Evolutionary conservation across 805 yeast species (phyloP).

Genomic region (Kodamaea neixiangensis): DNA sequence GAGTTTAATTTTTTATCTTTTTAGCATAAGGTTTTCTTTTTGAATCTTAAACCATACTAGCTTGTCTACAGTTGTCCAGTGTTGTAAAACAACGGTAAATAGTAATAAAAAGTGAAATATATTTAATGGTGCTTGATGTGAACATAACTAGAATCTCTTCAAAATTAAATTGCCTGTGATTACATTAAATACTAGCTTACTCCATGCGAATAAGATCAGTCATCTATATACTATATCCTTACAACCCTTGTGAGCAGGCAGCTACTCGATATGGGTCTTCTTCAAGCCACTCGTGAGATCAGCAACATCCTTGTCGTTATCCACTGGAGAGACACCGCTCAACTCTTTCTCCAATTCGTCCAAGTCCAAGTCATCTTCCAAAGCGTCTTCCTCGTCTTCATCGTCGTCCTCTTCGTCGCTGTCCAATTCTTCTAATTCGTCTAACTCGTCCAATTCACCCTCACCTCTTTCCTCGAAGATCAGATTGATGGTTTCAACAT

Average conservation of each 20-base stretch:
- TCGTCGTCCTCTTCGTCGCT: conserved; percentile 70
- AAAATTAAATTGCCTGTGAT: neutral
- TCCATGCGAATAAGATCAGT: neutral
- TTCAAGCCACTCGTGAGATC: conserved; percentile 60
- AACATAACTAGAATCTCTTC: too few species aligned
- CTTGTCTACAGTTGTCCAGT: too few species aligned
- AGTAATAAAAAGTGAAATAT: too few species aligned
- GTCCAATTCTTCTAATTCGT: conserved; percentile 86
- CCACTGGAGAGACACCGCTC: conserved; percentile 44
- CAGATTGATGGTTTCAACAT: conserved; percentile 58
- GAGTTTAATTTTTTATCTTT: too few species aligned
- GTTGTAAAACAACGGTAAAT: too few species aligned
- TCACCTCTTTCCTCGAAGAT: conserved; percentile 70
- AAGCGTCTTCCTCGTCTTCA: conserved; percentile 50
- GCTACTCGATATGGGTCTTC: conserved; percentile 46
- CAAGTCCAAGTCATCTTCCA: conserved; percentile 59
- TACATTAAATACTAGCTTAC: neutral
- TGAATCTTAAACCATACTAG: too few species aligned
- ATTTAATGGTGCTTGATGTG: too few species aligned
- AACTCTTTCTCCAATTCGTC: conserved; percentile 55
- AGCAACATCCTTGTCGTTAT: conserved; percentile 49
- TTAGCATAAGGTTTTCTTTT: too few species aligned
- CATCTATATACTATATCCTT: neutral
- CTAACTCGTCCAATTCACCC: conserved; percentile 90
- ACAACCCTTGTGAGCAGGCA: neutral